Evolutionary conservation across 768 basidiomycete species (phyloP), one percentile per base, ranked within the genome.

Genomic region (Suillus subluteus): DNA sequence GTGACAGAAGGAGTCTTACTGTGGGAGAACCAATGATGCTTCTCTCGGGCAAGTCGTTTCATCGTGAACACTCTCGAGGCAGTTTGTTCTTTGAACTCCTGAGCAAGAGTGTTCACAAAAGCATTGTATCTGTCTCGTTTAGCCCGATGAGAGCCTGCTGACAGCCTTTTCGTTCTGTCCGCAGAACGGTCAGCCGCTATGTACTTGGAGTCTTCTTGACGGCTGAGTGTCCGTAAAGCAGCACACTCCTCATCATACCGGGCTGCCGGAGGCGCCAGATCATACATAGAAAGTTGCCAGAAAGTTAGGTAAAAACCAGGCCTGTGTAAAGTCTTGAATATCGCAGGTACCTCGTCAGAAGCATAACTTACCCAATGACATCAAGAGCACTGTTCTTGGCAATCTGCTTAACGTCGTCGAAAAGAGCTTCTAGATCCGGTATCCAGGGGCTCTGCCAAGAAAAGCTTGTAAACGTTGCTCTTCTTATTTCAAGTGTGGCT

Each of bases 231-330:
- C 44, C 86, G 83, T 38, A 94, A 76, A 18, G 82, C 80, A 32
- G 85, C 82, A 38, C 87, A 86, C 72, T 95, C 92, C 72, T 92
- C 90, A 55, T 93, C 89, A 68, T 99, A 99, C 66, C 87, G 87
- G 7, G 86, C 73, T 21, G 84, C 82, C 0, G 96, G 95, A 15
- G 93, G 91, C 1, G 87, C 80, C 41, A 99, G 83, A 76, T 99
- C 98, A 72, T 95, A 94, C 41, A 92, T 91, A 1, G 94, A 91
- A 62, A 99, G 79, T 76, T 98, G 96, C 98, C 98, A 99, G 80
- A 98, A 99, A 3, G 96, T 95, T 56, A 94, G 79, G 73, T 96
- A 98, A 80, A 99, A 99, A 3, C 89, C 92, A 37, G 95, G 90
- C 4, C 97, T 98, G 70, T 98, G 70, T 35, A 54, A 64, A 15